Base-by-base conservation (phyloP, 2,329 filamentous ascomycete genomes). In the Talaromyces verruculosus region DNA sequence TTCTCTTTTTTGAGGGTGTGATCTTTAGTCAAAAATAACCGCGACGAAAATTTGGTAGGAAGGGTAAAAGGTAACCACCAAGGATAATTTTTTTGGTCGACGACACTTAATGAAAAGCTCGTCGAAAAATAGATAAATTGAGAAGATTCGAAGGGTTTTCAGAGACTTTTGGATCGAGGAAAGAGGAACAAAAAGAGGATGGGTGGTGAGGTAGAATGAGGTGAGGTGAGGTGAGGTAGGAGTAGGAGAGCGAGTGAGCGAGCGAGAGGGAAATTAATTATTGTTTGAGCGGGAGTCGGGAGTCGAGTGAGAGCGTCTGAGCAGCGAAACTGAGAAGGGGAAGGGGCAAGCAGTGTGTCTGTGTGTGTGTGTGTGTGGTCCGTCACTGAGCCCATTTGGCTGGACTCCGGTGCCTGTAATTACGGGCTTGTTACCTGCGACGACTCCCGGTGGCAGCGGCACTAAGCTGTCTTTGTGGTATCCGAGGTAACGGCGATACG, bases 31-130 rank as follows among this genome's bases (percentile, higher is more conserved):
- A 63, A 65, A 61, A 67, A 69, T 41, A 60, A 67, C 59, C 63
- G 60, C 65, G 61, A 64, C 61, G 65, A 67, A 66, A 60, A 64
- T 58, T 37, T 58, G 51, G 53, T n/a, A 28, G 53, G 39, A 28
- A 41, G 43, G 49, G 30, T 49, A 39, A 41, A 43, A 39, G 13
- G 47, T 28, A 57, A 61, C 37, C 61, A 68, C 66, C 69, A 69
- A 76, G 71, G 67, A 72, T 68, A 60, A 71, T 71, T 37, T 57
- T 57, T 57, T 57, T 35, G 53, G 33, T 62, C 74, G 80, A 82
- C 80, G 80, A 82, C 76, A 79, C 80, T 82, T 82, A 82, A 79
- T 81, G 78, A 82, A 82, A 82, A 82, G 80, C 79, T 82, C 80
- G 80, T 80, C 78, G 73, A 57, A 65, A 61, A 49, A 69, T 67